phyloP scores from a whole-genome alignment of 2,329 filamentous ascomycete species.

The Xylaria sp. region DNA sequence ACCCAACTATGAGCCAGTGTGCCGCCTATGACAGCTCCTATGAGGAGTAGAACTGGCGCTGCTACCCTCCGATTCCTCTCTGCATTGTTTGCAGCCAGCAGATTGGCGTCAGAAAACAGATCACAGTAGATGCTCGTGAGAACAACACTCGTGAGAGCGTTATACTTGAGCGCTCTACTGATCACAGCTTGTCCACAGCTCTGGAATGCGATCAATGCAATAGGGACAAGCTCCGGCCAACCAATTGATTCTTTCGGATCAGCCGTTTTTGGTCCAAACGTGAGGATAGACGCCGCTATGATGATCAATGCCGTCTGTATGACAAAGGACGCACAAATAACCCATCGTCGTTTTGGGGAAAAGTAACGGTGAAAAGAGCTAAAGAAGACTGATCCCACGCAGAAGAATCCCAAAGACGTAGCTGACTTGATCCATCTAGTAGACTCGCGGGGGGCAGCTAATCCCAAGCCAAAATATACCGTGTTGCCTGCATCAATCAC shows the following conservation, averaged over 20 bases:
- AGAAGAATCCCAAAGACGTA: conserved; percentile 76
- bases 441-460: conserved; percentile 65
- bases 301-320: conserved; percentile 62
- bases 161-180: conserved; percentile 74
- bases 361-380: conserved; percentile 72
- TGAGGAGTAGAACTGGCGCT: conserved; percentile 60
- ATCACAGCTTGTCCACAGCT: conserved; percentile 81
- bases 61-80: conserved; percentile 62
- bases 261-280: conserved; percentile 54
- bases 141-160: conserved; percentile 79
- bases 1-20: conserved; percentile 58
- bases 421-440: conserved; percentile 76
- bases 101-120: conserved; percentile 71
- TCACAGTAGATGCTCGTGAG: conserved; percentile 86
- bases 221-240: conserved; percentile 72
- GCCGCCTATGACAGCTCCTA: conserved; percentile 62
- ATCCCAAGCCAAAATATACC: conserved; percentile 79
- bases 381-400: conserved; percentile 77
- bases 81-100: conserved; percentile 57
- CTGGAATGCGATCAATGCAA: conserved; percentile 79
- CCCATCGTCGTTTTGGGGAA: conserved; percentile 70
- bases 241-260: conserved; percentile 56
- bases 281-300: conserved; percentile 64
- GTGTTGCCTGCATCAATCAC: conserved; percentile 69
- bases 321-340: conserved; percentile 68